Evolutionary conservation across 1,139 yeast genomes (phyloP).

Genomic region (Kodamaea derodonti): DNA sequence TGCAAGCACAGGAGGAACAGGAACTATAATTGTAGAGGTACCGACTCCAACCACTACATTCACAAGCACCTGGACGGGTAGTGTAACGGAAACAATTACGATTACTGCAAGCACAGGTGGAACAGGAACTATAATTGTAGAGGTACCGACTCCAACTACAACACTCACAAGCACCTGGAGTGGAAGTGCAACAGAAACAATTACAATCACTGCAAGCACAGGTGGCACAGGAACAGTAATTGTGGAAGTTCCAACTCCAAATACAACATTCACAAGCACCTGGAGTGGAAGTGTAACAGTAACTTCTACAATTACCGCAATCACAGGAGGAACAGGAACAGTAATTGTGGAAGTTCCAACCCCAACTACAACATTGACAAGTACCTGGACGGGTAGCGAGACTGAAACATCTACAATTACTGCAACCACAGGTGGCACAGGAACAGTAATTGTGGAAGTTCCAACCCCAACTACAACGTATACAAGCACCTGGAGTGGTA

Average conservation of each 20-base stretch:
- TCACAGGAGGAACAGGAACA: slow-evolving; percentile 4
- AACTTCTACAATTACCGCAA: background rate
- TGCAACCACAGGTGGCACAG: slow-evolving; percentile 8
- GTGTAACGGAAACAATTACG: slow-evolving; percentile 5
- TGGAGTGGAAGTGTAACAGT: slow-evolving; percentile 4
- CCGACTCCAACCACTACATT: slow-evolving; percentile 3
- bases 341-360: slow-evolving; percentile 17
- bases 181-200: slow-evolving; percentile 8
- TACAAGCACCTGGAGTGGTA: slow-evolving; percentile 3
- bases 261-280: slow-evolving; percentile 9
- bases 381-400: slow-evolving; percentile 6
- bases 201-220: slow-evolving; percentile 9
- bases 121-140: slow-evolving; percentile 14
- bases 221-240: slow-evolving; percentile 14
- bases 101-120: slow-evolving; percentile 8
- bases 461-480: slow-evolving; percentile 6
- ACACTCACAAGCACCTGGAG: slow-evolving; percentile 11
- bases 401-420: slow-evolving; percentile 7
- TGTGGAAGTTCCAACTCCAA: slow-evolving; percentile 17
- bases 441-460: slow-evolving; percentile 9
- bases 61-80: slow-evolving; percentile 3
- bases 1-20: slow-evolving; percentile 5
- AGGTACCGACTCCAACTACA: slow-evolving; percentile 12
- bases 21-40: slow-evolving; percentile 2
- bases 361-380: slow-evolving; percentile 8